These are phyloP conservation scores for Phaseolus coccineus DNA, from an alignment of 331 rosid species.

Conservation along the genomic window DNA sequence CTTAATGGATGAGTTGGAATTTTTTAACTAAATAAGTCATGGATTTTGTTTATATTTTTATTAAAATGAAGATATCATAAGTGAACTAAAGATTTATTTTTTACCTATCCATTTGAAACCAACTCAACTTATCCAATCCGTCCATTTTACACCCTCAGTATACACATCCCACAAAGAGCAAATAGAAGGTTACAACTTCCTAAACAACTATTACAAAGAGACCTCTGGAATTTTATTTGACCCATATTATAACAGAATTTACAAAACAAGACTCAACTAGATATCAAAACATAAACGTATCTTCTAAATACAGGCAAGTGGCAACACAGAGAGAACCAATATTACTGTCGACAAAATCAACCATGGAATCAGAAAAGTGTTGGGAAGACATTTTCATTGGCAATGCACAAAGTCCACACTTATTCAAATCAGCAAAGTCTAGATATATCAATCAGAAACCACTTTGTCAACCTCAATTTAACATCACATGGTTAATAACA, in stretches of 20 bases:
- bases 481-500: conserved; percentile 14
- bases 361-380: not conserved
- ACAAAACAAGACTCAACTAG: not conserved
- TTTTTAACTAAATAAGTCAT: not conserved
- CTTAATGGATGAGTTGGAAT: not conserved
- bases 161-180: not conserved
- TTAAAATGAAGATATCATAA: not conserved
- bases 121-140: not conserved
- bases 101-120: not conserved
- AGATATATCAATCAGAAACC: conserved; percentile 14
- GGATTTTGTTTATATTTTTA: not conserved
- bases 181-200: not conserved
- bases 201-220: conserved; percentile 11
- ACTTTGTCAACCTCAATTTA: conserved; percentile 12
- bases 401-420: conserved; percentile 6
- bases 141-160: not conserved
- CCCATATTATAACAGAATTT: not conserved
- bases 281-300: not conserved
- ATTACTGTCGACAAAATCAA: not conserved
- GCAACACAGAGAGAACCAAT: conserved; percentile 10
- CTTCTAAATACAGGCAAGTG: not conserved
- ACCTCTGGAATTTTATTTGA: not conserved
- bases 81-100: not conserved
- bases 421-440: conserved; percentile 23
- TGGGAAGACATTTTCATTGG: not conserved